phyloP scores from a whole-genome alignment of 306 rosid species.

The Acacia crassicarpa region DNA sequence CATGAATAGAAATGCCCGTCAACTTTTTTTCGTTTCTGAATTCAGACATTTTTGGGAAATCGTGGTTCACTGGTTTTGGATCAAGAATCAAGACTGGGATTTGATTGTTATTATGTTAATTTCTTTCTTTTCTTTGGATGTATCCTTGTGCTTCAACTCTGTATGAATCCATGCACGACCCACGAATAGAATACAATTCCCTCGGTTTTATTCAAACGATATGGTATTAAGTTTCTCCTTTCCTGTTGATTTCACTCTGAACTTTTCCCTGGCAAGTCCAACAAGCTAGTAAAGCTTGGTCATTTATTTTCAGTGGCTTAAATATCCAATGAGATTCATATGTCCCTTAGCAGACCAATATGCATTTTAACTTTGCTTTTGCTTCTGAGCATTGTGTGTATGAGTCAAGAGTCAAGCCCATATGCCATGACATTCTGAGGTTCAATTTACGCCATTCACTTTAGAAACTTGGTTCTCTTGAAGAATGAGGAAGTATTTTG shows the following conservation, averaged over 20 bases:
- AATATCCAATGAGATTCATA: conserved; percentile 1
- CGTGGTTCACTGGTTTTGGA: conserved; percentile 28
- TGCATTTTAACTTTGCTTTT: conserved; percentile 23
- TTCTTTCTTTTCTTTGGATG: neutral
- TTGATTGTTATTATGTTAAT: conserved; percentile 1
- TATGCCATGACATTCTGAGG: neutral
- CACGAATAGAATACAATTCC: neutral
- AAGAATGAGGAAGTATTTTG: conserved; percentile 1
- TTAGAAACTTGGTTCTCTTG: conserved; percentile 18
- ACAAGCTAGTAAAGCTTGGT: neutral
- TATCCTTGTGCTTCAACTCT: neutral
- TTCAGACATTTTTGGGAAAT: conserved; percentile 1
- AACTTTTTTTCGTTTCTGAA: neutral
- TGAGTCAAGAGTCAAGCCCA: neutral
- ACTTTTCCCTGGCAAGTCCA: conserved; percentile 14
- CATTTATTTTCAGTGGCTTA: conserved; percentile 14
- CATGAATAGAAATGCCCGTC: neutral
- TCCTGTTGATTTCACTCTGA: conserved; percentile 7
- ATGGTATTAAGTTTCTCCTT: conserved; percentile 5
- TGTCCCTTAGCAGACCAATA: conserved; percentile 3
- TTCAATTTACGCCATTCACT: neutral
- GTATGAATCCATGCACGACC: neutral
- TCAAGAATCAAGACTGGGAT: conserved; percentile 29
- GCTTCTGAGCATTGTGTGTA: neutral
- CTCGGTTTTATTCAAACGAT: neutral